phyloP scores from a whole-genome alignment of 2,329 filamentous ascomycete species.

The Rhytidhysteron rufulum region DNA sequence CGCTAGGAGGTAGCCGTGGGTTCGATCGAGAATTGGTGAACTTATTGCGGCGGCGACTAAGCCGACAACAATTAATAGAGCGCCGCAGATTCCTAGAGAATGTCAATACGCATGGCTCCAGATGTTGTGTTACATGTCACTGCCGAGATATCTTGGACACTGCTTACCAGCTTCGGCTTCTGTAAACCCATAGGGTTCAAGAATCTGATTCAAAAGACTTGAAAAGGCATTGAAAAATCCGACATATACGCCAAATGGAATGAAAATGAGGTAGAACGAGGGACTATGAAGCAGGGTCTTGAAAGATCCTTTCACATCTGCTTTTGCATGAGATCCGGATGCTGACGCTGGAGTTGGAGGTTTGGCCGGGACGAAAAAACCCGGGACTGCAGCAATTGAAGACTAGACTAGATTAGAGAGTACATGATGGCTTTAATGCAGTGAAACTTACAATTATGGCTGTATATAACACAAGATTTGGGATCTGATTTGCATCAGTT shows the following conservation, averaged over 20 bases:
- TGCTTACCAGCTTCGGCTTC: slow-evolving; percentile 79
- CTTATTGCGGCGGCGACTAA: slow-evolving; percentile 72
- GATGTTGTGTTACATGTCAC: no score
- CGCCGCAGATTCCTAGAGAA: slow-evolving; percentile 91
- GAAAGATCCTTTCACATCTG: slow-evolving; percentile 54
- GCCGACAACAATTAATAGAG: slow-evolving; percentile 83
- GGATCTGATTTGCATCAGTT: slow-evolving; percentile 59
- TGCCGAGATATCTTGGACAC: no score
- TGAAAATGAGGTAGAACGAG: slow-evolving; percentile 75
- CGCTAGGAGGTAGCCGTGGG: slow-evolving; percentile 70
- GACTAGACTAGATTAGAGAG: slow-evolving; percentile 40
- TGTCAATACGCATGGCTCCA: no score
- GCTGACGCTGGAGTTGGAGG: slow-evolving; percentile 76
- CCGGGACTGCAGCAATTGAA: slow-evolving; percentile 64
- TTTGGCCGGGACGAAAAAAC: slow-evolving; percentile 72
- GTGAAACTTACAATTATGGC: slow-evolving; percentile 65
- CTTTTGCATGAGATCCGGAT: slow-evolving; percentile 54
- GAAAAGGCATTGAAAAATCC: slow-evolving; percentile 93
- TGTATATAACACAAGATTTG: slow-evolving; percentile 79
- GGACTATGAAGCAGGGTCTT: slow-evolving; percentile 47
- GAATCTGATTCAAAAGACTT: slow-evolving; percentile 83
- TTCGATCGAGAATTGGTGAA: slow-evolving; percentile 79
- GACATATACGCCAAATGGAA: slow-evolving; percentile 82
- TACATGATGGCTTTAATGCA: neutral
- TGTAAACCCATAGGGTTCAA: slow-evolving; percentile 78